Evolutionary conservation across 345 rosid species (phyloP).

Genomic region (Aegle marmelos): DNA sequence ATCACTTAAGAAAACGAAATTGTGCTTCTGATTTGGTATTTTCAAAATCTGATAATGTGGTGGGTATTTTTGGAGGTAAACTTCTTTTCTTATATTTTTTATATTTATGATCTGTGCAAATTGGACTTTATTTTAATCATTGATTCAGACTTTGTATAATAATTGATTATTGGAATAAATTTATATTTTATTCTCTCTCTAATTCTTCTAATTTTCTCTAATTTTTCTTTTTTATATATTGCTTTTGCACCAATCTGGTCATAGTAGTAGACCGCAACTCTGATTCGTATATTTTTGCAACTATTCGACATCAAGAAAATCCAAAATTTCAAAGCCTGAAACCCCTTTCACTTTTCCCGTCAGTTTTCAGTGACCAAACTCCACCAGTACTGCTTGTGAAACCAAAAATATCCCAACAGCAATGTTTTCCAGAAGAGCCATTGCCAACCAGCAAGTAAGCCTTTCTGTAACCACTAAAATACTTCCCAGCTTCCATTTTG

Average conservation of each 20-base stretch:
- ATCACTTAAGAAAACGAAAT: background rate
- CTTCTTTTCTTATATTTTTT: background rate
- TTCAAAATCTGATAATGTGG: background rate
- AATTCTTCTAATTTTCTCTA: background rate
- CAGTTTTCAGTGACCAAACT: background rate
- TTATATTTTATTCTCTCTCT: background rate
- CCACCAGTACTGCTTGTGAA: background rate
- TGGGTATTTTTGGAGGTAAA: background rate
- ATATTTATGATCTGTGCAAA: background rate
- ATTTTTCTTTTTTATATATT: no score
- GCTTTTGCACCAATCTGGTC: background rate
- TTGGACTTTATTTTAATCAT: background rate
- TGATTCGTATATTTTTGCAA: no score
- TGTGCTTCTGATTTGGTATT: background rate
- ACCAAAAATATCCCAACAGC: background rate
- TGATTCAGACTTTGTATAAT: background rate
- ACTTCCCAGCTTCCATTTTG: background rate
- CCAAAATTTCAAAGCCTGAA: background rate
- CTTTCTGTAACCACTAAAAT: background rate
- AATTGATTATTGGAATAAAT: background rate
- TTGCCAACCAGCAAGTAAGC: background rate
- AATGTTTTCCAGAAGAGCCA: background rate
- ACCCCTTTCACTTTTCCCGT: background rate
- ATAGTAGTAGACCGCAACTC: background rate
- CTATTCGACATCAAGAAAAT: background rate